Percentiles rank a stretch among this genome's conserved stretches.
These are phyloP conservation scores for Tolypocladium capitatum DNA, from an alignment of 2,329 filamentous ascomycete species.

Conservation along the genomic window DNA sequence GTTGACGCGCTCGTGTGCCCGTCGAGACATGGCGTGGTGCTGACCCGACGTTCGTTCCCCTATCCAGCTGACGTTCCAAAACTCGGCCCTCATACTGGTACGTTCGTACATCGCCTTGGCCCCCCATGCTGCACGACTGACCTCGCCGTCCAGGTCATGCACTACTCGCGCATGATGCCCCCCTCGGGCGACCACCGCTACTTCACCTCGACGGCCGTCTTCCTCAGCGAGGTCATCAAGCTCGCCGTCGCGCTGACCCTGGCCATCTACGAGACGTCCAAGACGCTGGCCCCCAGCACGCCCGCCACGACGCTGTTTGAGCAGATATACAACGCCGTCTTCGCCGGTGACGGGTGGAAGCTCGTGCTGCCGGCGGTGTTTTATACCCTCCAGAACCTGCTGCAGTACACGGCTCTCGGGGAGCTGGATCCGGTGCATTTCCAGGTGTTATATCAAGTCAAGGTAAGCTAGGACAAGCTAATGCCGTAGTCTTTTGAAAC, in stretches of 20 bases:
- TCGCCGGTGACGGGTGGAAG: constrained; percentile 89
- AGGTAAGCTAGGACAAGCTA: no score
- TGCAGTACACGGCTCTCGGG: constrained; percentile 83
- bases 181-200: constrained; percentile 71
- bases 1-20: neutral
- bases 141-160: constrained; percentile 53
- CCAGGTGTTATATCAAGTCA: constrained; percentile 85
- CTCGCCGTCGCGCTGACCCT: constrained; percentile 75
- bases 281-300: constrained; percentile 62
- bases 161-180: constrained; percentile 94
- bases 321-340: constrained; percentile 67
- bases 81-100: constrained; percentile 64
- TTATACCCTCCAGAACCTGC: constrained; percentile 84
- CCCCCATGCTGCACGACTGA: no score
- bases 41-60: constrained; percentile 3
- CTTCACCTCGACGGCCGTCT: constrained; percentile 84
- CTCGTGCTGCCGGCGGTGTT: constrained; percentile 76
- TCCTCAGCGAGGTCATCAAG: constrained; percentile 87
- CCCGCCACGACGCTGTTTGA: constrained; percentile 69
- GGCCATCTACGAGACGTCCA: constrained; percentile 75
- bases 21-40: neutral
- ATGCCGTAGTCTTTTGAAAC: no score
- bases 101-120: constrained; percentile 9
- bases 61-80: constrained; percentile 56
- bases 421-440: constrained; percentile 90